These are phyloP conservation scores for Cordyceps cateniannulata DNA, from an alignment of 2,329 filamentous ascomycete genomes.

Conservation along the genomic window DNA sequence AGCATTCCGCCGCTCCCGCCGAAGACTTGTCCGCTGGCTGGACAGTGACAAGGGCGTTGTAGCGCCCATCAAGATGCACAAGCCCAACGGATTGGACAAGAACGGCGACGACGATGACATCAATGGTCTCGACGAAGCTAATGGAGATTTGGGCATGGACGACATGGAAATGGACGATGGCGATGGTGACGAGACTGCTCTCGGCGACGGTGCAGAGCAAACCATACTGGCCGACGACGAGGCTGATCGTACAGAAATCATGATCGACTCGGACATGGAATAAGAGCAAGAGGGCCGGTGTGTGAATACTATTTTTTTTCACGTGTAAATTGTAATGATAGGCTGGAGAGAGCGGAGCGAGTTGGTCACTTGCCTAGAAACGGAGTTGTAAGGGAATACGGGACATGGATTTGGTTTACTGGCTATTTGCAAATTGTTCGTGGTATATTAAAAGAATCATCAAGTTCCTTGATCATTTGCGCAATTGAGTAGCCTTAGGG, in stretches of 20 bases:
- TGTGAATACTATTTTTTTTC: neutral
- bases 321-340: slow-evolving; percentile 12
- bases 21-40: slow-evolving; percentile 67
- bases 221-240: slow-evolving; percentile 40
- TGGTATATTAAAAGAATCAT: neutral
- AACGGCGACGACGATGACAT: slow-evolving; percentile 18
- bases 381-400: neutral
- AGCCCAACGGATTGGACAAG: slow-evolving; percentile 16
- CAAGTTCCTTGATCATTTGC: neutral
- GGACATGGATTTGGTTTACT: slow-evolving; percentile 4
- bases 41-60: slow-evolving; percentile 42
- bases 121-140: slow-evolving; percentile 26
- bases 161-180: slow-evolving; percentile 36
- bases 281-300: slow-evolving; percentile 13
- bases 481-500: neutral
- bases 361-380: neutral
- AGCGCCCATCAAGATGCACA: slow-evolving; percentile 36
- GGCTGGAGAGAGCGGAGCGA: neutral
- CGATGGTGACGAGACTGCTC: slow-evolving; percentile 19
- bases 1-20: slow-evolving; percentile 54
- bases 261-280: slow-evolving; percentile 31
- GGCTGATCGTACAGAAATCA: slow-evolving; percentile 31
- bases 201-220: slow-evolving; percentile 23
- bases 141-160: slow-evolving; percentile 36
- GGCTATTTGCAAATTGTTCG: neutral